phyloP scores from a whole-genome alignment of 2,329 filamentous ascomycete species.

The Botrytis hyacinthi region DNA sequence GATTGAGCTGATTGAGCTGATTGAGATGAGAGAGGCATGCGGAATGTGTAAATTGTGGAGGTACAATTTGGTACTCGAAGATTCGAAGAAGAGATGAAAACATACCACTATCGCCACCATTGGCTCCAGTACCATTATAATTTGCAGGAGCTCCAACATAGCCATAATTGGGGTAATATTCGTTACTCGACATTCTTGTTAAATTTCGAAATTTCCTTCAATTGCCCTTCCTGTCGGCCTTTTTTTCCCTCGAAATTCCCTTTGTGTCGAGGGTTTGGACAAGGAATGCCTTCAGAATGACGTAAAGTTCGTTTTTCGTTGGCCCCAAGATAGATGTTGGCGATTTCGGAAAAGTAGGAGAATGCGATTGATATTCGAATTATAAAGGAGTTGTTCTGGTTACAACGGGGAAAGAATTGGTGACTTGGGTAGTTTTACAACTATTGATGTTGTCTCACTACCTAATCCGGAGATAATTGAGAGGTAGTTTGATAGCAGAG shows the following conservation, averaged over 20 bases:
- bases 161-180: slow-evolving; percentile 45
- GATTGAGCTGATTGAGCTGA: neutral
- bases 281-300: neutral
- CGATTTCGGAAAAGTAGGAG: neutral
- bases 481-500: neutral
- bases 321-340: neutral
- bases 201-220: neutral
- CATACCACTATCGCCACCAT: slow-evolving; percentile 41
- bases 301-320: neutral
- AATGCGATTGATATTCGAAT: neutral
- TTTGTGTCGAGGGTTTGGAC: neutral
- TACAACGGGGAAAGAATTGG: neutral
- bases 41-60: neutral
- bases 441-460: neutral
- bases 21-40: slow-evolving; percentile 1
- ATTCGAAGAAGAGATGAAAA: slow-evolving; percentile 1
- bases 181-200: neutral
- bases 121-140: slow-evolving; percentile 58
- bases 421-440: neutral
- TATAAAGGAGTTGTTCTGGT: neutral
- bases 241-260: no score
- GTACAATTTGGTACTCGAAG: neutral
- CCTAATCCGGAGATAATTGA: slow-evolving; percentile 1
- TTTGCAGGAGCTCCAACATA: slow-evolving; percentile 56
- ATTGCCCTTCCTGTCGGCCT: neutral